These are phyloP conservation scores for Schoenoplectus tabernaemontani DNA, from an alignment of 202 grass and related monocot genomes.

Conservation along the genomic window DNA sequence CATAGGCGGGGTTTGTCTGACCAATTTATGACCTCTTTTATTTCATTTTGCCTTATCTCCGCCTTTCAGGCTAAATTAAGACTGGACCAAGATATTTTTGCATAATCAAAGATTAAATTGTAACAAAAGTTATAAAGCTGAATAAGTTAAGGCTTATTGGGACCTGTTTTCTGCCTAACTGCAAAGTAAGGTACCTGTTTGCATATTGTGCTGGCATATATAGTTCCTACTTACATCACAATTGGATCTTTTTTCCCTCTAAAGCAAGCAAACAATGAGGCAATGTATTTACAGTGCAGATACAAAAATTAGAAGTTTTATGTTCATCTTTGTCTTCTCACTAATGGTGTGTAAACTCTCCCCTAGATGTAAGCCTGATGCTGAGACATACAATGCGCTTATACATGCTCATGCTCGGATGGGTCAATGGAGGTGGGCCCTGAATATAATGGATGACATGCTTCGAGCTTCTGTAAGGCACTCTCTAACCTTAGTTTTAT, in stretches of 20 bases:
- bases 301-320: not conserved
- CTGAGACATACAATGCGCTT: constrained; percentile 82
- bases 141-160: not conserved
- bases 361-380: constrained; percentile 78
- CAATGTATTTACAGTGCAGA: not conserved
- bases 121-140: not conserved
- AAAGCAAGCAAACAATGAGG: not conserved
- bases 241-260: not conserved
- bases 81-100: not conserved
- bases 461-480: constrained; percentile 78
- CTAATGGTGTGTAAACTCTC: constrained; percentile 23
- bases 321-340: not conserved
- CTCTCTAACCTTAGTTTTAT: constrained; percentile 14
- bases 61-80: not conserved
- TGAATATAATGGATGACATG: constrained; percentile 99
- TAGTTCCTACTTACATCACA: not conserved
- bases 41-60: too few species aligned
- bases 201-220: not conserved
- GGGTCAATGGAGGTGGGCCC: constrained; percentile 85
- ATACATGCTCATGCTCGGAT: constrained; percentile 79
- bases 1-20: too few species aligned
- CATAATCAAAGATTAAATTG: not conserved
- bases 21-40: too few species aligned
- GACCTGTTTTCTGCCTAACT: not conserved
- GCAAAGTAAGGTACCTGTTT: not conserved